Evolutionary conservation across 2,329 filamentous ascomycete species (phyloP), one percentile per base, ranked within the genome.

Genomic region (Colletotrichum shisoi): DNA sequence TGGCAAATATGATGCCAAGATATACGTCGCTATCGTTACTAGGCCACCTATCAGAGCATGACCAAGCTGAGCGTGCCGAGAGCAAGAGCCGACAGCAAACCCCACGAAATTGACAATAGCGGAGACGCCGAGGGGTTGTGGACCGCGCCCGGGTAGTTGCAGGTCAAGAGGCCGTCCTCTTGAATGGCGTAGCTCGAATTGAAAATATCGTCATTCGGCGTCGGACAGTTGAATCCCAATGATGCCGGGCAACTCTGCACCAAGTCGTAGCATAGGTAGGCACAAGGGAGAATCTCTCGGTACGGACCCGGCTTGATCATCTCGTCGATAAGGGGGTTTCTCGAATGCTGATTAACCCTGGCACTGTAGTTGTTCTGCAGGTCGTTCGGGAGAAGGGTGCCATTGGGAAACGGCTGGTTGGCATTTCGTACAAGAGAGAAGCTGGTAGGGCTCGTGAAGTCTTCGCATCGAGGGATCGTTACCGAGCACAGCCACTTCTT

Each of bases 401-500:
- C 88, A 74, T 96, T 90, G 19, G 90, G 84, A 72, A 94, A 94
- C 0, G 84, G 72, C 67, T 89, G 87, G 39, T 83, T 87, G 60
- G 93, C 85, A 73, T 94, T 95, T 52, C 95, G 90, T 21, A 78
- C 73, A 37, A 82, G 77, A 1, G 82, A 78, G 70, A 79, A 79
- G 1, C 77, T 60, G 15, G 82, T 81, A 1, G 76, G 73, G n/a
- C 83, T 86, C 57, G 84, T 86, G 73, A 91, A 95, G 79, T 97
- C 94, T 74, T 92, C 90, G 80, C 95, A 99, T 37, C 94, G 91
- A 1, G 95, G 95, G 69, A 99, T 95, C 17, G 89, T 91, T 34
- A 98, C 93, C 27, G 92, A 91, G 80, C 95, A 99, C 21, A 99
- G 88, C 95, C 95, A 99, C 74, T 89, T 84, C 77, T 96, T 97